phyloP scores from a whole-genome alignment of 345 rosid species.

The Salix arbutifolia region DNA sequence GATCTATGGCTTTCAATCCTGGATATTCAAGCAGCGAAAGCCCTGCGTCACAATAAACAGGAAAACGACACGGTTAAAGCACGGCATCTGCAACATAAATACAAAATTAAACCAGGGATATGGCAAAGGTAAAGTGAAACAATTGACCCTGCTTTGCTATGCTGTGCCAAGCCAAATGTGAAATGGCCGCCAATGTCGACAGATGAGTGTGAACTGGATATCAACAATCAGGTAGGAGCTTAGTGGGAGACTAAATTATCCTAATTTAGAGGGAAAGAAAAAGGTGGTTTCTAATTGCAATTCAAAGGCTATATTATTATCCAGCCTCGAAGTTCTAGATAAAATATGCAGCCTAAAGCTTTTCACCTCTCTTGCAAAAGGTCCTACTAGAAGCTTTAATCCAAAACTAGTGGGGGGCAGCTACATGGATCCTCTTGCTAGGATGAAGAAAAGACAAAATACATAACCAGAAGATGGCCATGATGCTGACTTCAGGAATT shows the following conservation, averaged over 20 bases:
- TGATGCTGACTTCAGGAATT: neutral
- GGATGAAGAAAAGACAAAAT: neutral
- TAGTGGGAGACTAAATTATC: neutral
- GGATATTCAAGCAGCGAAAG: slow-evolving; percentile 88
- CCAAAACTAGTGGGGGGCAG: neutral
- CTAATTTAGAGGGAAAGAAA: neutral
- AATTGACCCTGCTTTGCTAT: neutral
- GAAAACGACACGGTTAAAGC: neutral
- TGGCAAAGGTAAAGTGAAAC: neutral
- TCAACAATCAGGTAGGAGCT: neutral
- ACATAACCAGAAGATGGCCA: neutral
- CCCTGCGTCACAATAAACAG: slow-evolving; percentile 38
- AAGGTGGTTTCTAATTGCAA: neutral
- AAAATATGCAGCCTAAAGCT: neutral
- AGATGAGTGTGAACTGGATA: neutral
- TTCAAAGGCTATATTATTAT: neutral
- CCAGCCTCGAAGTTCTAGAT: neutral
- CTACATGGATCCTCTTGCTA: neutral
- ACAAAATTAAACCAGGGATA: neutral
- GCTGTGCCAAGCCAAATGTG: neutral
- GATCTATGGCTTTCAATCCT: slow-evolving; percentile 79
- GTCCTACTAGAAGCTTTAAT: neutral
- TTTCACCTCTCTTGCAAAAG: neutral
- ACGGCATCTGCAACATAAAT: neutral
- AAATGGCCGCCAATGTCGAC: neutral